Base-by-base conservation (phyloP, 106 monocot genomes). In the Platanthera zijinensis region DNA sequence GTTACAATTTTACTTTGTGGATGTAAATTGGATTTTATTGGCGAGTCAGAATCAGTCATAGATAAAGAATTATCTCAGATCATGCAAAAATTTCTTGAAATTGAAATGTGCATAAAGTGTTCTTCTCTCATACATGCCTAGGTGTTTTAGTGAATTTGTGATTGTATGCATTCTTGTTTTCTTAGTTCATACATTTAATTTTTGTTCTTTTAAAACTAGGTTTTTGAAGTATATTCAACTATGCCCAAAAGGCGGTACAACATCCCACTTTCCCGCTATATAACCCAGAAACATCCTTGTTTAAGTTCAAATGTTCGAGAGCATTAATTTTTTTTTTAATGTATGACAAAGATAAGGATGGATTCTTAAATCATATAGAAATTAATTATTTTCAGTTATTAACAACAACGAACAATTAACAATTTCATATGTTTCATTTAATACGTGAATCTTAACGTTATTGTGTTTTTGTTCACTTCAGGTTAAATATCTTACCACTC, bases 351-450 rank as follows among this genome's bases (percentile, higher is more conserved):
- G 94, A 97, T 68, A 86, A 81, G 80, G 97, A 94, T 86, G 97
- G 97, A 62, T 86, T 91, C 66, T 86, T 97, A 17, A 97, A 85
- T 79, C 87, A 97, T 79, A 76, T 82, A 5, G 97, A 94, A 79
- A 80, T 97, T 50, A 97, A 97, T 82, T 89, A 97, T 28, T 94
- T 93, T 72, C 97, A 97, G 97, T n/a, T n/a, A n/a, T n/a, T n/a
- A n/a, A n/a, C n/a, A n/a, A n/a, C n/a, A n/a, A n/a, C n/a, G n/a
- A n/a, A n/a, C n/a, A n/a, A n/a, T n/a, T n/a, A n/a, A n/a, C n/a
- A n/a, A n/a, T 64, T 28, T 8, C 10, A 28, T 9, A 21, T 64
- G 10, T 64, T 64, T 64, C 19, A 25, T 64, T 3, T 17, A 64
- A 64, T 10, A 64, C 21, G 57, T 64, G 21, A 25, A 64, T 64